Conservation (phyloP, 176 grass and related monocot species). For the Aegilops sharonensis region DNA sequence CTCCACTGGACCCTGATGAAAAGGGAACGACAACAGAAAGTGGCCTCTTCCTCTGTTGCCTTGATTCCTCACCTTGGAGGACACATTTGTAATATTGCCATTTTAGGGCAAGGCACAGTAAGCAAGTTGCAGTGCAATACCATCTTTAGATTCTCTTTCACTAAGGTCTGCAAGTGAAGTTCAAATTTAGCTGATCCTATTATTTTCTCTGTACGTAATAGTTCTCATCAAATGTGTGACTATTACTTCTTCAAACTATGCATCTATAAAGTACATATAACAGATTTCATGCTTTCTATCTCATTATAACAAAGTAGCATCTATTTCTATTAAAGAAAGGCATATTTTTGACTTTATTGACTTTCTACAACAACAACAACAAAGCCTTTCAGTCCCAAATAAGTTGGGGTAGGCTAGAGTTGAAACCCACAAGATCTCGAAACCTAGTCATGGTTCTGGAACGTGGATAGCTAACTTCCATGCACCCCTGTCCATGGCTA, state of each 20-base stretch:
- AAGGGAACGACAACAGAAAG: not conserved
- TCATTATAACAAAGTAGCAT: not conserved
- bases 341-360: not conserved
- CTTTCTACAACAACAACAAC: not conserved
- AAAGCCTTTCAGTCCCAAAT: not conserved
- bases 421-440: not conserved
- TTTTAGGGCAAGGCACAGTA: not conserved
- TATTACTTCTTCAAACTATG: not conserved
- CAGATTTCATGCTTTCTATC: not conserved
- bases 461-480: too few species aligned
- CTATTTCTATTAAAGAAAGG: not conserved
- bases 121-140: not conserved
- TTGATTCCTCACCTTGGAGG: not conserved
- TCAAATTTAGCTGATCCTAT: not conserved
- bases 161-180: not conserved
- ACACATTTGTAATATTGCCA: conserved; percentile 6
- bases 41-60: not conserved
- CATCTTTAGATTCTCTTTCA: not conserved
- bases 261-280: not conserved
- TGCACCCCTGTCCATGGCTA: too few species aligned
- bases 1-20: not conserved
- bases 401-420: not conserved
- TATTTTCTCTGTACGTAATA: not conserved
- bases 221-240: not conserved
- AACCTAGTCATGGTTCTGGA: too few species aligned